Base-by-base conservation (phyloP, 1,284 basidiomycete species). In the Apiotrichum brassicae region DNA sequence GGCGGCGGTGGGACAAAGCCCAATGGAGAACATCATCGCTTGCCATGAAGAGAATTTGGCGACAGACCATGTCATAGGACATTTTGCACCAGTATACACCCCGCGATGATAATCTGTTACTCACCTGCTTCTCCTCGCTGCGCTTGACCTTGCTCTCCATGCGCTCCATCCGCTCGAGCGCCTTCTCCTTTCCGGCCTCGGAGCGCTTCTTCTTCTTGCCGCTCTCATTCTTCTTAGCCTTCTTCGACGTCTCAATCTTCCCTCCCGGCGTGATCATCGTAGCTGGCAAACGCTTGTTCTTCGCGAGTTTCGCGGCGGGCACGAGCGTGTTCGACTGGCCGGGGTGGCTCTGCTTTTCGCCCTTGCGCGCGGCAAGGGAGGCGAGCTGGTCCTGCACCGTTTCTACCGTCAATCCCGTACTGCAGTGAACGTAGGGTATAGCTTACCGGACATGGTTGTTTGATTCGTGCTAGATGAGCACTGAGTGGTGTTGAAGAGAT, bases 211-310 rank as follows among this genome's bases (percentile, higher is more conserved):
- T 59, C 48, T 57, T 61, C 34, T 63, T 61, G 19, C 33, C 26
- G 24, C 39, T 18, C 13, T 24, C 19, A 20, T 39, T 40, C 20
- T 16, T 8, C 32, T 58, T 53, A 12, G 47, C 50, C 53, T 66
- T 69, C 46, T 64, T 61, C 3, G 51, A 56, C 25, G 49, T 33
- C 50, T 64, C 57, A 24, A 71, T 53, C 4, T 52, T 37, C 9
- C 68, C 65, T 6, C 51, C 40, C 1, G 65, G 55, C n/a, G 60
- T 65, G 37, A 71, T 58, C 68, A 71, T 71, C n/a, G 68, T 71
- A 14, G 68, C 68, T 39, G 68, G 68, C 6, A 71, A 50, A 14
- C 68, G 59, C 38, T 61, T 49, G 57, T 71, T 69, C 46, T 68
- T 68, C 35, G 66, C 63, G 9, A 71, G 47, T 50, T 71, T 71